Evolutionary conservation across 2,329 filamentous ascomycete genomes (phyloP), one percentile per base, ranked within the genome.

Genomic region (Claviceps capensis): DNA sequence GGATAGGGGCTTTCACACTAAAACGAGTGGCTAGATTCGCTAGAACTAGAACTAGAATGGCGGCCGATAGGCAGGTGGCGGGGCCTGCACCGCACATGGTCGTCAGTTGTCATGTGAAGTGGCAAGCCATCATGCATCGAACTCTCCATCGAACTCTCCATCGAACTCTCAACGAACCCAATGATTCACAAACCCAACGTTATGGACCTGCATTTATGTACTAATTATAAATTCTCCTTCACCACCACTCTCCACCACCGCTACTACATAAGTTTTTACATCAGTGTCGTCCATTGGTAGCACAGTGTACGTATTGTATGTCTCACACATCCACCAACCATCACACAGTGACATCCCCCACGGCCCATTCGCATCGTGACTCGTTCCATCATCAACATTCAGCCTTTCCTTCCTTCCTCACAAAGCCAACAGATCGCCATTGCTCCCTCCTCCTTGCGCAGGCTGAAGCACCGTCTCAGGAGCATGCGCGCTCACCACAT

Each of bases 401-500:
- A 26, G 2, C 38, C n/a, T 41, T 26, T 8, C 17, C 11, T 19
- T n/a, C 19, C 22, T 19, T n/a, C 19, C 22, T 51, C 44, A 86
- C 62, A 86, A 70, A 64, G 83, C 72, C 62, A 90, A 69, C 66
- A 90, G 70, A 70, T 90, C 86, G 7, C 83, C 83, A 58, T 86
- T 87, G 57, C 75, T 78, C 9, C 76, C 78, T 23, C 74, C 75
- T 47, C 79, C 82, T 57, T 78, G 77, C 23, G 80, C 77, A 13
- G 83, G 83, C 64, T 86, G 83, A 63, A 88, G 83, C 40, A 84
- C 79, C 56, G 86, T 82, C 67, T 94, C 81, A 44, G 84, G 83
- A 54, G 83, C 82, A 60, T 88, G 87, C 62, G 91, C 88, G 65
- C 85, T 94, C 47, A 94, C 88, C 49, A 94, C 83, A 61, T 83